phyloP scores from a whole-genome alignment of 2,329 filamentous ascomycete species.

The Cordyceps tenuipes region DNA sequence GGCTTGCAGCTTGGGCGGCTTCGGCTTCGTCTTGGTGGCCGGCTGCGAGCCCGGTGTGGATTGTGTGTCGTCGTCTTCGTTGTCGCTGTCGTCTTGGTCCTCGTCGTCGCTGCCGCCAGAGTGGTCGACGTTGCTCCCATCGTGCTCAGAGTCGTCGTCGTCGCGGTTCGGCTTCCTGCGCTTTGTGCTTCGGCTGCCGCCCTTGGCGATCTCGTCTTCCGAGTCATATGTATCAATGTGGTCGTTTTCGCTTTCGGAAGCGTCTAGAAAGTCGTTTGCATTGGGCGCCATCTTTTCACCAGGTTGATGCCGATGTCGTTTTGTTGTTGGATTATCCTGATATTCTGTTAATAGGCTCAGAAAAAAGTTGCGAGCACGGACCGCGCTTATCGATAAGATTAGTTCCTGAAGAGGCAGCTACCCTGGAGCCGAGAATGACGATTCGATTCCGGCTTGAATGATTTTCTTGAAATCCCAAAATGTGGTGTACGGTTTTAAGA shows the following conservation, averaged over 20 bases:
- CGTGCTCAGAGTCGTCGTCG: conserved; percentile 23
- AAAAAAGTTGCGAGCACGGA: conserved; percentile 5
- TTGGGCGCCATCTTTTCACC: conserved; percentile 52
- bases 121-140: conserved; percentile 19
- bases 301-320: neutral
- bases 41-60: conserved; percentile 12
- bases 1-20: conserved; percentile 21
- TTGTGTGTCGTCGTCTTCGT: conserved; percentile 16
- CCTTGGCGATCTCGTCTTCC: conserved; percentile 61
- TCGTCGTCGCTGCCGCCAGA: conserved; percentile 13
- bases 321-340: neutral
- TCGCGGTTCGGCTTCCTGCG: conserved; percentile 48
- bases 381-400: conserved; percentile 7
- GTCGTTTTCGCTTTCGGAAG: conserved; percentile 50
- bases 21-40: conserved; percentile 21
- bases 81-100: conserved; percentile 17
- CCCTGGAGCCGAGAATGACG: neutral
- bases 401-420: neutral
- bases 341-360: neutral
- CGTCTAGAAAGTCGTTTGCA: conserved; percentile 63
- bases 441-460: neutral
- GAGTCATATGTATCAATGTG: conserved; percentile 55
- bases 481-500: neutral
- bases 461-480: neutral
- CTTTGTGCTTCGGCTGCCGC: conserved; percentile 53